Base-by-base conservation (phyloP, 2,329 filamentous ascomycete genomes). In the Zymoseptoria ardabiliae region DNA sequence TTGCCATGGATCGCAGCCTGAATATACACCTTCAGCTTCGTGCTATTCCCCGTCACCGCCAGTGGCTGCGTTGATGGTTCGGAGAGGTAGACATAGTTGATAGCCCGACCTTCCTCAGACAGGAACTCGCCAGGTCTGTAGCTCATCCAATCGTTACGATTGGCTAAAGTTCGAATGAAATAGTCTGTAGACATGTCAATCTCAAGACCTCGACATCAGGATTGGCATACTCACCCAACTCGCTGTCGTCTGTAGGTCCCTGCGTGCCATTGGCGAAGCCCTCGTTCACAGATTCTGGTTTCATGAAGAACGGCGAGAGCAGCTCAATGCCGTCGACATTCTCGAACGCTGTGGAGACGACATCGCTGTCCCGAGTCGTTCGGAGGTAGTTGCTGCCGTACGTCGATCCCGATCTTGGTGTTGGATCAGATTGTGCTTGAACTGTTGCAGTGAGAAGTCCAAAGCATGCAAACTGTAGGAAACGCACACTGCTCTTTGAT, bases 1-100 rank as follows among this genome's bases (percentile, higher is more conserved):
- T 75, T 73, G 3, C 73, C 73, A 45, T 75, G 73, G 1, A 73
- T 69, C 11, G 63, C 70, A 7, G 69, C 72, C 57, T 75, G 73
- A 4, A 75, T 68, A 69, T 72, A 75, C 13, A 75, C 68, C 21
- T 68, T 65, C 10, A 75, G 50, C 55, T 75, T 75, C 25, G 61
- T 62, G 53, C 54, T 60, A 11, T 41, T 55, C 35, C 9, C 45
- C 50, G 35, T 23, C 17, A 30, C 48, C 49, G 41, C 52, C 9
- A 45, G 20, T 28, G 55, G 50, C 22, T 54, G 58, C 19, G 55
- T 45, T 11, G 45, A 54, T 49, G 51, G 57, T 59, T 10, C 55
- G 53, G 55, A 59, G 52, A 56, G 58, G 17, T 21, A 51, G 50
- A 51, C 20, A 49, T 63, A 65, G 13, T 60, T 59, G 6, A 65